Base-by-base conservation (phyloP, 768 basidiomycete genomes). In the Lactarius vividus region DNA sequence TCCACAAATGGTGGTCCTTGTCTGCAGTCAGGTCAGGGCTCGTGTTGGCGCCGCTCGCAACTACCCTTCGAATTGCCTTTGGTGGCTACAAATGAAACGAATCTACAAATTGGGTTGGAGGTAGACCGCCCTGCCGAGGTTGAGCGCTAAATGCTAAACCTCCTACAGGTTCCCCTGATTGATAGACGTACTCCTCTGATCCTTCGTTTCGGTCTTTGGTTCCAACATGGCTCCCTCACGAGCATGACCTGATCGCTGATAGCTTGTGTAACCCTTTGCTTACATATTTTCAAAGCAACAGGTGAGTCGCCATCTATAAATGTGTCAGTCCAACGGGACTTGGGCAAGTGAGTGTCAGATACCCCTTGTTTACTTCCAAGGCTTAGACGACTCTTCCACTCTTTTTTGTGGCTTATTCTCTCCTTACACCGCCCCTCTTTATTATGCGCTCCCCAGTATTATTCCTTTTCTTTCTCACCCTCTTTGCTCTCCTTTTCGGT, bases 21-120 rank as follows among this genome's bases (percentile, higher is more conserved):
- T 61, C 29, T 33, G 4, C 44, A 23, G 44, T 18, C 33, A 35
- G 33, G 10, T 13, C 35, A 37, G 35, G 35, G 35, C 3, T 37
- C 35, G 35, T 37, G 33, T 33, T 33, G 33, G 33, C 16, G 8
- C 6, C 20, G 7, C 10, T 23, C 37, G 16, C 28, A 9, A 56
- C 33, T 8, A 10, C 10, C 44, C 28, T 59, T 59, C 56, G 53
- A 59, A 35, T 54, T 59, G 29, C 63, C 49, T 13, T 59, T 59
- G 18, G 35, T 40, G 31, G 0, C 11, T n/a, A 33, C 44, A 23
- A 10, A 16, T 61, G 44, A 61, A 61, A 53, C 52, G 33, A 23
- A 29, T 9, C 3, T 8, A 60, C 54, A 61, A 61, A 65, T 56
- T 23, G 33, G 54, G 59, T 9, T 55, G 11, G 20, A 29, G 23